These are phyloP conservation scores for Cladophialophora psammophila DNA, from an alignment of 2,329 filamentous ascomycete species.

Conservation along the genomic window DNA sequence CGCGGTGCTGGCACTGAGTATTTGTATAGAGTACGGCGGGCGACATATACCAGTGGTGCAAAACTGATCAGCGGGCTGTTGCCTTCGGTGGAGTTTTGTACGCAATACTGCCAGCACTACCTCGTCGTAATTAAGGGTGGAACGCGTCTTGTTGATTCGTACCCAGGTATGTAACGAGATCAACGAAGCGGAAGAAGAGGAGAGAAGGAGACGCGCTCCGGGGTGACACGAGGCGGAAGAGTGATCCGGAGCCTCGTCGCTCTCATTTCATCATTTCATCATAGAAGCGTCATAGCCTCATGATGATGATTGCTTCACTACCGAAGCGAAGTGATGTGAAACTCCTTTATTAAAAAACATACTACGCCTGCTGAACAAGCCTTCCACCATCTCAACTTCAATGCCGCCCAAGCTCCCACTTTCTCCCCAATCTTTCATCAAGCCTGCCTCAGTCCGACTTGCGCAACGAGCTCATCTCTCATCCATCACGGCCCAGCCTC, in stretches of 20 bases:
- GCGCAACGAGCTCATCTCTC: not conserved
- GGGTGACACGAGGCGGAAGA: not conserved
- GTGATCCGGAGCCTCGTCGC: not conserved
- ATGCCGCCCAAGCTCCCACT: not conserved
- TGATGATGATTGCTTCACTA: not conserved
- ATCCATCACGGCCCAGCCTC: constrained; percentile 29
- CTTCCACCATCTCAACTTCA: not conserved
- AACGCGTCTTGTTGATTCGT: not conserved
- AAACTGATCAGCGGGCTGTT: not conserved
- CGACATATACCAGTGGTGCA: not conserved
- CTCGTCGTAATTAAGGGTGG: not conserved
- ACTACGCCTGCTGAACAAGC: not conserved
- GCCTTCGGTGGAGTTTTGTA: too few species aligned
- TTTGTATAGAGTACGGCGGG: not conserved
- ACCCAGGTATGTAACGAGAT: not conserved
- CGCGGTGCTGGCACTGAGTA: not conserved
- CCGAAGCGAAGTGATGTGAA: not conserved
- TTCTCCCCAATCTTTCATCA: not conserved
- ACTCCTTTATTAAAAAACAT: constrained; percentile 1
- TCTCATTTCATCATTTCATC: not conserved
- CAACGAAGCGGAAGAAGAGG: not conserved
- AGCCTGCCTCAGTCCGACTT: not conserved
- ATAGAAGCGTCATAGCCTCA: not conserved
- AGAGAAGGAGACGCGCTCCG: not conserved
- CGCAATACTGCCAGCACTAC: too few species aligned